phyloP scores from a whole-genome alignment of 208 protist genomes.

The Zelonia costaricensis region DNA sequence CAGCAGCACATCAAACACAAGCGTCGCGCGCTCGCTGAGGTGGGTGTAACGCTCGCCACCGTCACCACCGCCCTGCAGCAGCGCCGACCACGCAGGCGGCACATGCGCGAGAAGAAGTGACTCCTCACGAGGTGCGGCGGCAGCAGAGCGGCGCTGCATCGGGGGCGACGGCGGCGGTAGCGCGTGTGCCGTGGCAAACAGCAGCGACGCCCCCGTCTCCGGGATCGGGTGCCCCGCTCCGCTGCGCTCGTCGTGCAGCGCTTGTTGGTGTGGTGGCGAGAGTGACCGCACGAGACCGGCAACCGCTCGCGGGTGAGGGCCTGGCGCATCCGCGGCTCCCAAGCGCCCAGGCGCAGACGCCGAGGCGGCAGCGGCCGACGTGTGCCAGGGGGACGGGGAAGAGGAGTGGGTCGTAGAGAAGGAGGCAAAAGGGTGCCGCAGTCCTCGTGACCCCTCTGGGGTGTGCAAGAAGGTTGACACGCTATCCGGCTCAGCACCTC shows the following conservation, averaged over 20 bases:
- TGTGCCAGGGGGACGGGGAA: background rate
- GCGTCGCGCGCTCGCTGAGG: conserved; percentile 16
- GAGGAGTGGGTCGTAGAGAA: background rate
- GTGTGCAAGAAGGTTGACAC: too few relatives aligned
- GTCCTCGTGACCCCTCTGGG: too few relatives aligned
- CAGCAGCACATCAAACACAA: conserved; percentile 28
- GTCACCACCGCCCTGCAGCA: conserved; percentile 10
- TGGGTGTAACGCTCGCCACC: conserved; percentile 3
- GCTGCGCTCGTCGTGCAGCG: background rate
- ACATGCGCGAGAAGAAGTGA: background rate
- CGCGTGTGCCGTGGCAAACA: background rate
- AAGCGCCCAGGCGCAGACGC: background rate
- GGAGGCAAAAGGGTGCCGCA: background rate
- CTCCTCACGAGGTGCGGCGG: background rate
- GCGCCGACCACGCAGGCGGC: background rate
- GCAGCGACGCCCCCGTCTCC: too few relatives aligned
- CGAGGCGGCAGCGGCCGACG: too few relatives aligned
- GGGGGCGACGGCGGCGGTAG: background rate
- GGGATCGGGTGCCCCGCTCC: too few relatives aligned
- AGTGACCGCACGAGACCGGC: background rate
- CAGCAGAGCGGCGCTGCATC: background rate
- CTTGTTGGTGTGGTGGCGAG: background rate
- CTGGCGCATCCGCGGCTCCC: background rate
- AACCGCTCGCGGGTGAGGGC: background rate
- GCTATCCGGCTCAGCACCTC: too few relatives aligned